phyloP scores from a whole-genome alignment of 257 asterid genomes.

The Ophiorrhiza pumila region DNA sequence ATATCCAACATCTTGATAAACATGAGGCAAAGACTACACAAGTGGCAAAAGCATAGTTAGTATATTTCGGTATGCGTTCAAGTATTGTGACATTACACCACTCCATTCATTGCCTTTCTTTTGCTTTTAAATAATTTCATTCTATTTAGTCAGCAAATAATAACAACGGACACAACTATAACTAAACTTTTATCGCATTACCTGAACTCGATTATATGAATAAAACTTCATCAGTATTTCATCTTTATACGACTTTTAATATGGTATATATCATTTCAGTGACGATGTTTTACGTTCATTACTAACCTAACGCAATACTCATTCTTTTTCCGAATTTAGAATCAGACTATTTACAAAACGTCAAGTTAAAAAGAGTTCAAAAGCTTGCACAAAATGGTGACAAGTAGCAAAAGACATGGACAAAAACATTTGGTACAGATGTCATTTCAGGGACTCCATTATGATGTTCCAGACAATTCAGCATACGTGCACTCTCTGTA shows the following conservation, averaged over 20 bases:
- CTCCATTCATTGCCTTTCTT: background rate
- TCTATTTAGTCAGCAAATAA: background rate
- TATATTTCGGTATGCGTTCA: conserved; percentile 1
- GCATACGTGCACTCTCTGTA: background rate
- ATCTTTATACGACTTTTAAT: no score
- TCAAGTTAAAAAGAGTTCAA: no score
- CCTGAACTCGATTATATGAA: no score
- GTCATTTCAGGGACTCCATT: background rate
- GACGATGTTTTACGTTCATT: no score
- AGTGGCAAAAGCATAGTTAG: background rate
- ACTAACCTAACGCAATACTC: no score
- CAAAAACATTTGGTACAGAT: background rate
- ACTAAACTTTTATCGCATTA: no score
- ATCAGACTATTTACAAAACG: no score
- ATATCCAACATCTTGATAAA: conserved; percentile 7
- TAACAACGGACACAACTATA: no score
- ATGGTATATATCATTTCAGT: no score
- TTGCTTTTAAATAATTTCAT: background rate
- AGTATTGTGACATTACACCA: background rate
- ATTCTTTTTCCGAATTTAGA: no score
- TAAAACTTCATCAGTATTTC: no score
- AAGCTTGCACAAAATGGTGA: background rate
- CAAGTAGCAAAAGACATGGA: background rate
- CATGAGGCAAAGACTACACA: background rate
- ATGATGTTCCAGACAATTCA: background rate